Evolutionary conservation across 331 rosid species (phyloP).

Genomic region (Pyrus hybrid): DNA sequence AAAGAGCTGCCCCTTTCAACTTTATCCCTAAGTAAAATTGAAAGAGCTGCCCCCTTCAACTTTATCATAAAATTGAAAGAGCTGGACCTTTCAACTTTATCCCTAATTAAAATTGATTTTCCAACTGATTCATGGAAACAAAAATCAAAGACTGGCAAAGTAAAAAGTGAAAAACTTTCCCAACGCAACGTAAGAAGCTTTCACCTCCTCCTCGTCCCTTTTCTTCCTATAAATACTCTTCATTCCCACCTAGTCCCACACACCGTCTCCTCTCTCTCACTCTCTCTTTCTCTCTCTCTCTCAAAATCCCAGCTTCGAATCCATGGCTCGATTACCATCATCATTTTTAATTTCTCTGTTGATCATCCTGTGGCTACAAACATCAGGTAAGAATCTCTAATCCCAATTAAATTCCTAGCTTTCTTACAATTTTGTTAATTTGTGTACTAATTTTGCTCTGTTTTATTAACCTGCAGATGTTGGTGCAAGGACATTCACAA

Average conservation of each 20-base stretch:
- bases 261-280: too few species aligned
- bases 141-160: too few species aligned
- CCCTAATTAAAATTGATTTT: too few species aligned
- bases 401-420: neutral
- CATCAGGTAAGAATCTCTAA: conserved; percentile 31
- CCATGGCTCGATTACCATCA: conserved; percentile 18
- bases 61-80: too few species aligned
- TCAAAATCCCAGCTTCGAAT: neutral
- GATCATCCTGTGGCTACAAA: conserved; percentile 18
- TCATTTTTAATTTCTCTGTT: conserved; percentile 24
- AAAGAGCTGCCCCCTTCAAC: too few species aligned
- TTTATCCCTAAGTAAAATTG: too few species aligned
- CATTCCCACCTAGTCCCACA: neutral
- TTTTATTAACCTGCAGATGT: conserved; percentile 34
- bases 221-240: neutral
- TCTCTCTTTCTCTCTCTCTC: neutral
- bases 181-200: too few species aligned
- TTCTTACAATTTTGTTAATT: neutral
- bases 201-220: neutral
- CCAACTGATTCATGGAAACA: too few species aligned
- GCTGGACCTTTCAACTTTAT: too few species aligned
- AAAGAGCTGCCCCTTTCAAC: too few species aligned
- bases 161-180: too few species aligned
- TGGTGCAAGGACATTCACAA: conserved; percentile 55
- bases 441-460: neutral